Conservation (phyloP, 192 early-diverging fungal genomes). For the Rhizoclosmatium sp. region DNA sequence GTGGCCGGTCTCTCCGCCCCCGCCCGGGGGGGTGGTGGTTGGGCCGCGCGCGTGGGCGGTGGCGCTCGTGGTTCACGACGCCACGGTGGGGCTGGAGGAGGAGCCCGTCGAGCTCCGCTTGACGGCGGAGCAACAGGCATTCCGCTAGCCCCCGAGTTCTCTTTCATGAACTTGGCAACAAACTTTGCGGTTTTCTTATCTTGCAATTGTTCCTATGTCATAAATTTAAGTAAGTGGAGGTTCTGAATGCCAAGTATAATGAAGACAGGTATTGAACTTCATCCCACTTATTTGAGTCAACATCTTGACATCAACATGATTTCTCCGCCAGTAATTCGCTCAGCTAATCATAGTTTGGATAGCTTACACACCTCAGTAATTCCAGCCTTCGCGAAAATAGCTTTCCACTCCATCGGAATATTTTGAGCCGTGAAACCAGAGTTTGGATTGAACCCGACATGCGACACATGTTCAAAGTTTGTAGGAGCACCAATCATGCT, state of each 20-base stretch:
- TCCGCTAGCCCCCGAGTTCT: conserved; percentile 39
- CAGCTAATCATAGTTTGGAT: too few species aligned
- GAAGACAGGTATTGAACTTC: too few species aligned
- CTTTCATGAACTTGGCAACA: conserved; percentile 62
- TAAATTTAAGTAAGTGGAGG: neutral
- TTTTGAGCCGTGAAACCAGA: conserved; percentile 60
- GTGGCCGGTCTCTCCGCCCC: too few species aligned
- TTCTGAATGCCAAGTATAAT: too few species aligned
- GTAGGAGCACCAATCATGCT: conserved; percentile 57
- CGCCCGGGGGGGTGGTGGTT: conserved; percentile 47
- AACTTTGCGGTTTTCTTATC: conserved; percentile 55
- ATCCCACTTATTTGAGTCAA: too few species aligned
- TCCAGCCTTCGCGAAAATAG: conserved; percentile 62
- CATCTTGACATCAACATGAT: too few species aligned
- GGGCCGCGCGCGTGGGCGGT: too few species aligned
- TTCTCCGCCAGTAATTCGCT: too few species aligned
- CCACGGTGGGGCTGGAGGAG: conserved; percentile 52
- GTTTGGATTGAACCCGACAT: conserved; percentile 59
- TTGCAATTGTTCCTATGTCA: conserved; percentile 47
- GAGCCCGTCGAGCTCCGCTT: conserved; percentile 29
- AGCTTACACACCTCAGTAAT: conserved; percentile 51
- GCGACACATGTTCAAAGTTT: conserved; percentile 57
- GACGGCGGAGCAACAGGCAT: conserved; percentile 26
- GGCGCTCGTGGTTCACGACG: too few species aligned
- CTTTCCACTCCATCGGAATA: conserved; percentile 64